Base-by-base conservation (phyloP, 2,329 filamentous ascomycete species). In the Aspergillus sp. region DNA sequence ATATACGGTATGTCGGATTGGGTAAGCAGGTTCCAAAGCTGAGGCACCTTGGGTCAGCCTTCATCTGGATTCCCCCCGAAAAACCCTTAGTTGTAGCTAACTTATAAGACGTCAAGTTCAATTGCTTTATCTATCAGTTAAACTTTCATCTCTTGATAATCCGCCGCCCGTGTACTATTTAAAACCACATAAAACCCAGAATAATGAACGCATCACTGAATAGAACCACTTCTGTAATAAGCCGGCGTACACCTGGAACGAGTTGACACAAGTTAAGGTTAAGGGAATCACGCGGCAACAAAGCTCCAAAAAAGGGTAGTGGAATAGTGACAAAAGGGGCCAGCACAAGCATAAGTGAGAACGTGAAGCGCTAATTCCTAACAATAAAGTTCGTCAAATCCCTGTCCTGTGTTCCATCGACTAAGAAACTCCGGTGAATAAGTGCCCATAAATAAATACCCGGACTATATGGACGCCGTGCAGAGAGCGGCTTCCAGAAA, bases 401-500 rank as follows among this genome's bases (percentile, higher is more conserved):
- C 27, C 47, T 59, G 50, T 42, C 46, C 57, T 55, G 53, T 61
- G 45, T 57, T 57, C 57, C 49, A 48, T 53, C 57, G 57, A 50
- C 59, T 40, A 53, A 56, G 40, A 59, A 62, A 60, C 60, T 51
- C 56, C 59, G 50, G 50, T 64, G 47, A 37, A 50, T 59, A 54
- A 55, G 51, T 59, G 50, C 42, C 61, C 56, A 61, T 57, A 49
- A 30, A 51, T 47, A 60, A 61, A 57, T 42, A 17, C 42, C 19
- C 13, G 27, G 27, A 37, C 57, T 56, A 55, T 59, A 40, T 61
- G 54, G 42, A 62, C 56, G 48, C 49, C 58, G 56, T 47, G 52
- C 51, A 64, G 54, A 30, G 55, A 59, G 53, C 48, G 47, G 57
- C 52, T 57, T 34, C 20, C 42, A 45, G 47, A 57, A 46, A 58